phyloP scores from a whole-genome alignment of 768 basidiomycete species.

The Epithele typhae region DNA sequence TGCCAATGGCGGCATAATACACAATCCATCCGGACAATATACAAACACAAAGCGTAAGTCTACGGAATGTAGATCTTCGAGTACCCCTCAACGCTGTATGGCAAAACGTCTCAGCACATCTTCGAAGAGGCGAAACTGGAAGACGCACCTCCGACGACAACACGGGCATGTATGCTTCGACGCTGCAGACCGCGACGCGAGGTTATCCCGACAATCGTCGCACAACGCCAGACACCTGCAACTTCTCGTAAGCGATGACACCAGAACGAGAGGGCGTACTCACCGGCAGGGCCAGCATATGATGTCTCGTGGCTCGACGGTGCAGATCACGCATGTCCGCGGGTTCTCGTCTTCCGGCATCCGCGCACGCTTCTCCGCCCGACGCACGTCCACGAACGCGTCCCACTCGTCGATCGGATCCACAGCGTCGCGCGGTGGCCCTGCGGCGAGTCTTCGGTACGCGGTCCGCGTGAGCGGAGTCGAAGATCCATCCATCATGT shows the following conservation, averaged over 20 bases:
- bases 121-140: neutral
- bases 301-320: constrained; percentile 59
- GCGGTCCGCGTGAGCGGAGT: constrained; percentile 46
- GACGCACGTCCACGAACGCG: constrained; percentile 27
- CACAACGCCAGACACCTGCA: constrained; percentile 52
- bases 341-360: constrained; percentile 19
- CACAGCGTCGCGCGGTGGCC: constrained; percentile 9
- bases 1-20: no score
- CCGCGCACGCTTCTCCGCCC: constrained; percentile 15
- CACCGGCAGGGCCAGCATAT: constrained; percentile 87
- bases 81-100: constrained; percentile 45
- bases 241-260: neutral
- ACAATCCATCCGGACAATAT: no score
- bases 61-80: constrained; percentile 60
- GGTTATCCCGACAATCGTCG: constrained; percentile 58
- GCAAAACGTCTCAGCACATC: neutral
- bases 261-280: constrained; percentile 20
- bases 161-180: constrained; percentile 65
- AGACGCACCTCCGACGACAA: constrained; percentile 44
- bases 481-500: constrained; percentile 40
- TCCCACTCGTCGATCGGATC: constrained; percentile 17
- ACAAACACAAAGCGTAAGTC: no score
- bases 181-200: constrained; percentile 49
- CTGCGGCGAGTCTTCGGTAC: constrained; percentile 36
- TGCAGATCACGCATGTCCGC: constrained; percentile 65